phyloP scores from a whole-genome alignment of 371 early-diverging fungal species.

The Fennellomyces sp. region DNA sequence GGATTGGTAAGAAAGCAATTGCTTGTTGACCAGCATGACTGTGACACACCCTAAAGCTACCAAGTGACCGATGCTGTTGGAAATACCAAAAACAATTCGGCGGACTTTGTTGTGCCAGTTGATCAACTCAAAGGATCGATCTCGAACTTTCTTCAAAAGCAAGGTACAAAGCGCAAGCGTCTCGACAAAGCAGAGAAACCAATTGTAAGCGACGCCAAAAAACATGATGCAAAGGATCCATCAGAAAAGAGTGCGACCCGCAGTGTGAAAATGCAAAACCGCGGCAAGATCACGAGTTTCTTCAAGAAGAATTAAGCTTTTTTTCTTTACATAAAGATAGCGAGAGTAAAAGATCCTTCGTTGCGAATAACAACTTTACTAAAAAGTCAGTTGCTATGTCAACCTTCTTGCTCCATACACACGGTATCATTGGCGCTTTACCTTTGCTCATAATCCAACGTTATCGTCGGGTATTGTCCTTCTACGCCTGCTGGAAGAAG shows the following conservation, averaged over 20 bases:
- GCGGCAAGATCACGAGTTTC: constrained; percentile 3
- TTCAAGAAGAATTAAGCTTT: not conserved
- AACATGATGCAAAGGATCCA: not conserved
- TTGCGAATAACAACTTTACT: constrained; percentile 49
- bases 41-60: constrained; percentile 30
- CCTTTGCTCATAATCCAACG: constrained; percentile 46
- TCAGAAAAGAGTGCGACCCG: no score
- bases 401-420: not conserved
- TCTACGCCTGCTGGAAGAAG: constrained; percentile 20
- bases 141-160: constrained; percentile 29
- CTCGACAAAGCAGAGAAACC: not conserved
- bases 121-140: constrained; percentile 35
- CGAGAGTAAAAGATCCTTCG: constrained; percentile 47
- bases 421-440: constrained; percentile 23
- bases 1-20: constrained; percentile 31
- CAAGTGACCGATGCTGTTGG: constrained; percentile 50
- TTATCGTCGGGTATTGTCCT: constrained; percentile 42
- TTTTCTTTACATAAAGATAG: constrained; percentile 39
- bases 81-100: constrained; percentile 35
- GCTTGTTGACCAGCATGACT: not conserved
- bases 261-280: not conserved
- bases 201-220: not conserved
- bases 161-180: not conserved
- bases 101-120: constrained; percentile 46
- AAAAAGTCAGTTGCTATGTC: constrained; percentile 18